Conservation (phyloP, 2,329 filamentous ascomycete species). For the Chaetoscypha palmicola region DNA sequence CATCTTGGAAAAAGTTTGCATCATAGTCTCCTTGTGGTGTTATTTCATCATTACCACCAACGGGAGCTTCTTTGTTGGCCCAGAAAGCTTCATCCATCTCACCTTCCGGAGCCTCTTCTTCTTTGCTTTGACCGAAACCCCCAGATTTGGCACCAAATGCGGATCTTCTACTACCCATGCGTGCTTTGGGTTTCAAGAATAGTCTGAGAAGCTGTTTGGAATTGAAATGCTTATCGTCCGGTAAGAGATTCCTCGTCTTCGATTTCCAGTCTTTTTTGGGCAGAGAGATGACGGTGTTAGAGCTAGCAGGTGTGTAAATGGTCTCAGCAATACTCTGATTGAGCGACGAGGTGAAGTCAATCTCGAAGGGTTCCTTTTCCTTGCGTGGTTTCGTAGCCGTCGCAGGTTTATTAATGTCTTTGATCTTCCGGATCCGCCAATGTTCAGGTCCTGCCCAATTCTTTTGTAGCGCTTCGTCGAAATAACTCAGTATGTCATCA, state of each 20-base stretch:
- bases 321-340: constrained; percentile 63
- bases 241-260: constrained; percentile 84
- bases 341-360: constrained; percentile 77
- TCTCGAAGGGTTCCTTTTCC: constrained; percentile 94
- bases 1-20: constrained; percentile 95
- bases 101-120: constrained; percentile 54
- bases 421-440: constrained; percentile 94
- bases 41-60: constrained; percentile 42
- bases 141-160: constrained; percentile 41
- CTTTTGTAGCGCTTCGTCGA: constrained; percentile 92
- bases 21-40: constrained; percentile 76
- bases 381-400: constrained; percentile 63
- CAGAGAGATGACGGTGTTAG: constrained; percentile 73
- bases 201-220: constrained; percentile 82
- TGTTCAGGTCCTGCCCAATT: constrained; percentile 99
- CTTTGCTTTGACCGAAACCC: constrained; percentile 39
- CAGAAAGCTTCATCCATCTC: constrained; percentile 96
- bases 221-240: constrained; percentile 97
- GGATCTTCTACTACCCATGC: constrained; percentile 61
- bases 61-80: constrained; percentile 60
- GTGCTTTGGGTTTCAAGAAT: constrained; percentile 91
- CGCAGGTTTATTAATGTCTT: constrained; percentile 61
- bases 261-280: constrained; percentile 95
- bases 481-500: constrained; percentile 95
- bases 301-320: constrained; percentile 74